Base-by-base conservation (phyloP, 352 stramenopile species). In the Thalassiosira mediterranea region DNA sequence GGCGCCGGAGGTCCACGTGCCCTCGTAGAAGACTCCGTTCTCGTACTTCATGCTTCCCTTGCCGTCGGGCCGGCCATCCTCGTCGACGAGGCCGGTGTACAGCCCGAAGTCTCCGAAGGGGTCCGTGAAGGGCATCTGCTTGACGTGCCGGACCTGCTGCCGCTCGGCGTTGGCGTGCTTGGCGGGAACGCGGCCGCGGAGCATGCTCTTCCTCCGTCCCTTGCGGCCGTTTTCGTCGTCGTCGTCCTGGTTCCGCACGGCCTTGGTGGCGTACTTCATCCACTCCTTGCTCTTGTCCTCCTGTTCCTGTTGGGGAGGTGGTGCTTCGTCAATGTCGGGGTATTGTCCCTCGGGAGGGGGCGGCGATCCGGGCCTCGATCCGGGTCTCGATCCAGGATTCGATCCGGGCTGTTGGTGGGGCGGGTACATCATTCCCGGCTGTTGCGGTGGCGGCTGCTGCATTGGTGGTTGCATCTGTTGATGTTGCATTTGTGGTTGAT, bases 31-130 rank as follows among this genome's bases (percentile, higher is more conserved):
- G 5, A 79, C 64, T 44, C 78, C 78, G 32, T 82, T 79, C 17
- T 86, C 67, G 54, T 86, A 86, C 38, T 77, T 79, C 78, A 86
- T 86, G 26, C 10, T 58, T 0, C 78, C 78, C 47, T 75, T 79
- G 0, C 78, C 78, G 23, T 81, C 13, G 1, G 78, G 78, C 1
- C 58, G 40, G 29, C 53, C 47, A 38, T 77, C 40, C 5, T 71
- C 72, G 53, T 82, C 75, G 4, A 86, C 78, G 51, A 64, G 42
- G 13, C 78, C 78, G 21, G 72, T 72, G 32, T 82, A 86, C 11
- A 68, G 42, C 4, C 78, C 78, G 11, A 19, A 70, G 15, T 86
- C 71, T 19, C 78, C 78, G 26, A 77, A 77, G 0, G 70, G 62
- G 52, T 82, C 78, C 1, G 68, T 80, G 47, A 65, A 86, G 31